Percentiles rank a stretch among this genome's conserved stretches.
Conservation (phyloP, 345 rosid genomes). For the Combretum micranthum region DNA sequence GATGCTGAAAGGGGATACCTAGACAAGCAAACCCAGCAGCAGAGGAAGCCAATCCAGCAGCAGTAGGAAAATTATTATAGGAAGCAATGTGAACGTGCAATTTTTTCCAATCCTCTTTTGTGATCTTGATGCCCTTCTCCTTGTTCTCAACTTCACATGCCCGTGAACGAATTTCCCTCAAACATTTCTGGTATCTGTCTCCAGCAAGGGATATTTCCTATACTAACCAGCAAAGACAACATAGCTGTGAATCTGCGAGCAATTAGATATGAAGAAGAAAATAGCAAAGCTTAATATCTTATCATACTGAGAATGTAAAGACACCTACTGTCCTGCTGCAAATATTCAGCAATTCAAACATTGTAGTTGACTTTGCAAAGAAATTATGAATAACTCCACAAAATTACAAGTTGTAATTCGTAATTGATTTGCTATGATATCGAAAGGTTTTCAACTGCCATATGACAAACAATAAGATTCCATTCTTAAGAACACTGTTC, state of each 20-base stretch:
- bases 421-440: too few species aligned
- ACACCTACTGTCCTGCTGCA: too few species aligned
- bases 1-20: slow-evolving; percentile 30
- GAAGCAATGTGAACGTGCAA: slow-evolving; percentile 84
- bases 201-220: slow-evolving; percentile 95
- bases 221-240: slow-evolving; percentile 30
- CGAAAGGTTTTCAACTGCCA: too few species aligned
- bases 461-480: too few species aligned
- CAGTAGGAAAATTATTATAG: slow-evolving; percentile 88
- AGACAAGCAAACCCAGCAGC: slow-evolving; percentile 99
- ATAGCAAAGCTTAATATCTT: too few species aligned
- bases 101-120: slow-evolving; percentile 81
- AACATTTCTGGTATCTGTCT: slow-evolving; percentile 78
- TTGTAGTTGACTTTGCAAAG: too few species aligned
- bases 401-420: neutral
- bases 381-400: neutral
- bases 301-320: too few species aligned
- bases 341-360: too few species aligned
- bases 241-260: too few species aligned
- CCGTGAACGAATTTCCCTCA: slow-evolving; percentile 76
- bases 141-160: slow-evolving; percentile 74
- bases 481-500: too few species aligned
- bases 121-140: slow-evolving; percentile 70
- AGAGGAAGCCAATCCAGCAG: slow-evolving; percentile 99
- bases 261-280: neutral